phyloP scores from a whole-genome alignment of 345 rosid genomes.

The Arabidopsis arenosa region DNA sequence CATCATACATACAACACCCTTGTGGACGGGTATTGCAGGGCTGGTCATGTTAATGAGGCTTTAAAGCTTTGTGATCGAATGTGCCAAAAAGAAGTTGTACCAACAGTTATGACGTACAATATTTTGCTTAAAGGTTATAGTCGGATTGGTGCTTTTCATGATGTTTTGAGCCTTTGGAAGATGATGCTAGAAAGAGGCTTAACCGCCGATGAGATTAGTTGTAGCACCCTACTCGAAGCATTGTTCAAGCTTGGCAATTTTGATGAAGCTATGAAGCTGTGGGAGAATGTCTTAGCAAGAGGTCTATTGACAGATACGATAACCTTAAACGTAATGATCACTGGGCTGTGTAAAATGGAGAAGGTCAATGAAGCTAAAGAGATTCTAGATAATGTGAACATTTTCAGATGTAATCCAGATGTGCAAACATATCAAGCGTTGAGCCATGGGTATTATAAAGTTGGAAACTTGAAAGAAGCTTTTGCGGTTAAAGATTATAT shows the following conservation, averaged over 20 bases:
- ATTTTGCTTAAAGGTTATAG: constrained; percentile 79
- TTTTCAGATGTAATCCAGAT: constrained; percentile 66
- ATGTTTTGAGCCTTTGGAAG: constrained; percentile 68
- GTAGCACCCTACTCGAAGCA: constrained; percentile 71
- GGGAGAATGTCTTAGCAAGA: constrained; percentile 71
- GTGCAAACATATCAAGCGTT: constrained; percentile 71
- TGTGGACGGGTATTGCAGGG: constrained; percentile 77
- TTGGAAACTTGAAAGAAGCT: constrained; percentile 72
- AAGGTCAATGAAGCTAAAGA: constrained; percentile 74
- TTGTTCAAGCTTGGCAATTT: constrained; percentile 73
- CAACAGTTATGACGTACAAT: constrained; percentile 67
- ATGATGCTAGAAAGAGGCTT: constrained; percentile 65
- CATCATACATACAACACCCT: constrained; percentile 73
- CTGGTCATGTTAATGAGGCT: constrained; percentile 57
- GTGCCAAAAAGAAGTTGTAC: constrained; percentile 55
- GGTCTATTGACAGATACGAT: constrained; percentile 59
- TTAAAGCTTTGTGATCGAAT: constrained; percentile 65
- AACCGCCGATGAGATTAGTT: constrained; percentile 58
- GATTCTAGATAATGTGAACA: constrained; percentile 59
- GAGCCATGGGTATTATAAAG: constrained; percentile 76
- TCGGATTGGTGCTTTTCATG: constrained; percentile 57
- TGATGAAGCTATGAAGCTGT: constrained; percentile 62
- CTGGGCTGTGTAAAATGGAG: constrained; percentile 71
- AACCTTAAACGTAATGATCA: constrained; percentile 76
- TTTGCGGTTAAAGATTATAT: constrained; percentile 54